Base-by-base conservation (phyloP, 495 filamentous ascomycete species). In the Chaetomium tenue region DNA sequence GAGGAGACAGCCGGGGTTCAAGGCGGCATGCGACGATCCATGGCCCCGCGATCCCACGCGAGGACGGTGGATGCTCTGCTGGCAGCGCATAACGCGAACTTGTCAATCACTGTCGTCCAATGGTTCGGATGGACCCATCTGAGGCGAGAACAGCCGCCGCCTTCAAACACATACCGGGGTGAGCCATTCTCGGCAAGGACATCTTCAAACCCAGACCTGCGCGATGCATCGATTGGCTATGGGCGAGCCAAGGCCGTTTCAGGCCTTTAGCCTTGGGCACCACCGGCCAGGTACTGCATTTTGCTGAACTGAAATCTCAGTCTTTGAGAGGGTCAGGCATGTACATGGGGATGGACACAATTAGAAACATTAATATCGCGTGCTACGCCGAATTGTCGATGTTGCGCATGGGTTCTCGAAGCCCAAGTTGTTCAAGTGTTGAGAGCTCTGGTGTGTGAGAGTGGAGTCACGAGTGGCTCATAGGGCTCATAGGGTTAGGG, bases 221-320 rank as follows among this genome's bases (percentile, higher is more conserved):
- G 60, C 33, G 28, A 40, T 13, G 28, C 46, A 58, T 70, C 69
- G 72, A 74, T 76, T 76, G 74, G 74, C 64, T 66, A 23, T 8
- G 57, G 67, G 60, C 40, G 30, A 58, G 44, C 70, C 61, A 65
- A 56, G 63, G 40, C 57, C 30, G 74, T 76, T 74, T 76, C 74
- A 74, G 70, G 54, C 64, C 16, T 73, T 73, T 71, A 72, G 68
- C 69, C 71, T 70, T 66, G 61, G 61, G 50, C 57, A 68, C 51
- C 56, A 64, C 63, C 55, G 60, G 48, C 46, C 22, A 30, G 60
- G 25, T 15, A 26, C 52, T 30, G 25, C 39, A 42, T 23, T 46
- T 37, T 37, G 26, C 9, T 6, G 54, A 60, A 50, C 30, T 58
- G 20, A 7, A 12, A 4, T 37, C 13, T 57, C 33, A 48, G 42